Evolutionary conservation across 2,329 filamentous ascomycete species (phyloP).

Genomic region (Thielaviopsis euricoi): DNA sequence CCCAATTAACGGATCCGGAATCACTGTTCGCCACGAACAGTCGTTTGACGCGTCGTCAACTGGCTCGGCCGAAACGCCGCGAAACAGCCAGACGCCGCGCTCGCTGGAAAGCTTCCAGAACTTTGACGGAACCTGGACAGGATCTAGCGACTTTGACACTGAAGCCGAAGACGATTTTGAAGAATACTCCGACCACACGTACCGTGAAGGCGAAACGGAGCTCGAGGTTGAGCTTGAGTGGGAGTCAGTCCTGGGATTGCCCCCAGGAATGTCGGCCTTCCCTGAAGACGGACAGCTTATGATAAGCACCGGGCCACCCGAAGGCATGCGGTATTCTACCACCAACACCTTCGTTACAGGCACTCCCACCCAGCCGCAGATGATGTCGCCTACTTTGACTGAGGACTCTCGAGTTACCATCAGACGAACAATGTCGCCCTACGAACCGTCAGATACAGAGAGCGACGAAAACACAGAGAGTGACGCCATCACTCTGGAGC

Average conservation of each 20-base stretch:
- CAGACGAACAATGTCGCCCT: constrained; percentile 4
- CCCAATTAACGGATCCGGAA: neutral
- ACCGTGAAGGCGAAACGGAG: neutral
- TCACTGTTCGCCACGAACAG: constrained; percentile 1
- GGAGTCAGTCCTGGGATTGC: constrained; percentile 1
- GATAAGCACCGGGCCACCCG: neutral
- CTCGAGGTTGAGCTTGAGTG: constrained; percentile 5
- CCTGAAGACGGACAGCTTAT: neutral
- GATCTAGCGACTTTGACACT: neutral
- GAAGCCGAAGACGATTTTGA: neutral
- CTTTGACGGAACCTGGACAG: constrained; percentile 6
- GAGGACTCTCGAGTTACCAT: constrained; percentile 10
- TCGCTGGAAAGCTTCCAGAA: constrained; percentile 2
- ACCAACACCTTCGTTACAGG: constrained; percentile 1
- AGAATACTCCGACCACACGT: constrained; percentile 1
- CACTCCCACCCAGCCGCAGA: neutral
- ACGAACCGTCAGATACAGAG: constrained; percentile 1
- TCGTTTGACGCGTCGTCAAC: neutral
- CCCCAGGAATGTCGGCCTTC: neutral
- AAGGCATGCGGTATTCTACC: constrained; percentile 1
- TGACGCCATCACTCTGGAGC: neutral
- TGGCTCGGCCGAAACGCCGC: constrained; percentile 2
- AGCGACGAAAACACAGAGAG: neutral
- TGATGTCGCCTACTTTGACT: constrained; percentile 2
- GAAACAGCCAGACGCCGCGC: constrained; percentile 6